These are phyloP conservation scores for Nicotiana tabacum DNA, from an alignment of 257 asterid genomes.

Conservation along the genomic window DNA sequence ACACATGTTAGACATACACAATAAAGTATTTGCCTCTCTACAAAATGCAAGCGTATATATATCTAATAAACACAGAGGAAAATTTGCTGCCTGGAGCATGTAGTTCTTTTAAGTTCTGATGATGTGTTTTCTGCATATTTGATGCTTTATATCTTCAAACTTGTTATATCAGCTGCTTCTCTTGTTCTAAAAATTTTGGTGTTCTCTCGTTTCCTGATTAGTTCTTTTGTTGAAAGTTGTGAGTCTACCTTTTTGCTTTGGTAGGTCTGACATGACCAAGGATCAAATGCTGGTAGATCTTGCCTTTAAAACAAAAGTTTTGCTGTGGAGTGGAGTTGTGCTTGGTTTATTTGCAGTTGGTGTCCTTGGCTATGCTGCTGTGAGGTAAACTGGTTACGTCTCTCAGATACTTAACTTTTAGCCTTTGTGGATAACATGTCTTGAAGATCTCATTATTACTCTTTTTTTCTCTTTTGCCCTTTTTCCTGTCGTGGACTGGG, in stretches of 20 bases:
- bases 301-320: constrained; percentile 48
- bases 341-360: constrained; percentile 74
- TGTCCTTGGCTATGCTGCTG: constrained; percentile 64
- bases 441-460: not conserved
- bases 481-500: not conserved
- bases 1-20: not conserved
- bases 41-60: not conserved
- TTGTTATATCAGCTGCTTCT: not conserved
- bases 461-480: not conserved
- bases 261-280: constrained; percentile 69
- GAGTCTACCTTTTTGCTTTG: constrained; percentile 20
- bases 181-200: not conserved
- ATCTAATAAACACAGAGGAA: not conserved
- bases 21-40: not conserved
- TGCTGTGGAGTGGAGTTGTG: constrained; percentile 69
- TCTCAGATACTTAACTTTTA: not conserved
- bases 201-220: not conserved
- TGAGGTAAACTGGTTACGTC: constrained; percentile 46
- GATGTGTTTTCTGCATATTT: not conserved
- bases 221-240: constrained; percentile 16
- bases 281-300: constrained; percentile 75
- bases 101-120: not conserved
- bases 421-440: not conserved
- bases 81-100: not conserved
- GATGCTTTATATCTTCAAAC: constrained; percentile 7